Conservation (phyloP, 2,329 filamentous ascomycete species). For the Pseudocercospora eumusae region DNA sequence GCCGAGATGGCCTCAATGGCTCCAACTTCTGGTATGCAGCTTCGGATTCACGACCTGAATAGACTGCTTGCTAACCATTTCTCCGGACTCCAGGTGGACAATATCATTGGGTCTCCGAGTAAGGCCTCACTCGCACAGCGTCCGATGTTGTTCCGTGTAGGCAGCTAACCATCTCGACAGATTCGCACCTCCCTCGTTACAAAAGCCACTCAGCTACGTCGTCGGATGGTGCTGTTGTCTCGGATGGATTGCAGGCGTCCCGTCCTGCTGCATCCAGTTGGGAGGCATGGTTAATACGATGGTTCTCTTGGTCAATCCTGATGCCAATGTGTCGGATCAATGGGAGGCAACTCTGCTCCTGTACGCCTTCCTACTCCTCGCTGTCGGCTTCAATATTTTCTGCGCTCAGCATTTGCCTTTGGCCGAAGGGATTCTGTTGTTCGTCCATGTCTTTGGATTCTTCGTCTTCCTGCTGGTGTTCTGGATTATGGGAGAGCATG, state of each 20-base stretch:
- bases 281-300: constrained; percentile 38
- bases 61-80: constrained; percentile 2
- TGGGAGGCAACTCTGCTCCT: constrained; percentile 40
- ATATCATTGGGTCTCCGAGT: constrained; percentile 43
- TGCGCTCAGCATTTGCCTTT: constrained; percentile 39
- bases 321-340: constrained; percentile 29
- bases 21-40: constrained; percentile 33
- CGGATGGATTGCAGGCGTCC: constrained; percentile 39
- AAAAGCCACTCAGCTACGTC: constrained; percentile 50
- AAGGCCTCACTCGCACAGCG: not conserved
- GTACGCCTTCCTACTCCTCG: constrained; percentile 36
- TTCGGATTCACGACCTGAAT: not conserved
- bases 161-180: not conserved
- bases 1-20: constrained; percentile 41
- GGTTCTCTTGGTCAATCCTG: constrained; percentile 34
- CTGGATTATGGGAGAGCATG: constrained; percentile 39
- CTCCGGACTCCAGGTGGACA: constrained; percentile 21
- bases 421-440: constrained; percentile 41
- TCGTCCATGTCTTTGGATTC: constrained; percentile 50
- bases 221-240: constrained; percentile 46
- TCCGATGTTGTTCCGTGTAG: not conserved
- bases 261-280: constrained; percentile 36
- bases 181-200: constrained; percentile 46
- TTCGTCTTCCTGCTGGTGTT: constrained; percentile 46
- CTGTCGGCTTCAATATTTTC: constrained; percentile 42